phyloP scores from a whole-genome alignment of 2,329 filamentous ascomycete genomes.

The Shiraia sp. region DNA sequence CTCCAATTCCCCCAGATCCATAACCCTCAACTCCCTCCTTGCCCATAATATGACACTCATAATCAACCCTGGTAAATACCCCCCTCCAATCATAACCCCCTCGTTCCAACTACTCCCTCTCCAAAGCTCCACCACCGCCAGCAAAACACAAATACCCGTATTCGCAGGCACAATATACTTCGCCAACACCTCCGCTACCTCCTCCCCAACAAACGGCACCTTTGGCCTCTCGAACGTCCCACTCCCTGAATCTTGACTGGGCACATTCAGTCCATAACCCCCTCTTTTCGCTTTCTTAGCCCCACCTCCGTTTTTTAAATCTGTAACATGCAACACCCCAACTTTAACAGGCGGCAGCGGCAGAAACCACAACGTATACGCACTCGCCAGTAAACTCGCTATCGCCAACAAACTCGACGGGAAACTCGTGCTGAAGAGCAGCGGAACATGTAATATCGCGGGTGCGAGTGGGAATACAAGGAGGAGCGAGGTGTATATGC shows the following conservation, averaged over 20 bases:
- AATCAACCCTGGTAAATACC: slow-evolving; percentile 54
- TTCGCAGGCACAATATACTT: slow-evolving; percentile 65
- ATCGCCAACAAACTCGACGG: slow-evolving; percentile 61
- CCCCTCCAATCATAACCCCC: slow-evolving; percentile 39
- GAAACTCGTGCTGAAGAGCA: slow-evolving; percentile 48
- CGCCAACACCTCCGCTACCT: slow-evolving; percentile 55
- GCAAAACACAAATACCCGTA: slow-evolving; percentile 53
- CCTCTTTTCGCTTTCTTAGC: slow-evolving; percentile 13
- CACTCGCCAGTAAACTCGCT: slow-evolving; percentile 65
- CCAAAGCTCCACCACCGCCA: slow-evolving; percentile 52
- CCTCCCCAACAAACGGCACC: slow-evolving; percentile 28
- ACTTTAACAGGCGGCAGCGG: slow-evolving; percentile 56
- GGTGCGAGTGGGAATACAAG: slow-evolving; percentile 63
- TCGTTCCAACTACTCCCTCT: slow-evolving; percentile 24
- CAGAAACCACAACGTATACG: slow-evolving; percentile 63
- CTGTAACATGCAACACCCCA: slow-evolving; percentile 9
- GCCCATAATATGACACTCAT: slow-evolving; percentile 64
- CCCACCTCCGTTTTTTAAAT: not conserved
- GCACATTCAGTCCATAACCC: slow-evolving; percentile 11
- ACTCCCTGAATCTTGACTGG: slow-evolving; percentile 1
- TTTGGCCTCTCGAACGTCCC: slow-evolving; percentile 13
- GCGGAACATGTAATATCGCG: slow-evolving; percentile 59
- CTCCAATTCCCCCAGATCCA: slow-evolving; percentile 70
- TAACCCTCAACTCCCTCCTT: slow-evolving; percentile 67
- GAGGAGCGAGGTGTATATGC: slow-evolving; percentile 59